phyloP scores from a whole-genome alignment of 805 yeast genomes.

The Myxozyma udenii region DNA sequence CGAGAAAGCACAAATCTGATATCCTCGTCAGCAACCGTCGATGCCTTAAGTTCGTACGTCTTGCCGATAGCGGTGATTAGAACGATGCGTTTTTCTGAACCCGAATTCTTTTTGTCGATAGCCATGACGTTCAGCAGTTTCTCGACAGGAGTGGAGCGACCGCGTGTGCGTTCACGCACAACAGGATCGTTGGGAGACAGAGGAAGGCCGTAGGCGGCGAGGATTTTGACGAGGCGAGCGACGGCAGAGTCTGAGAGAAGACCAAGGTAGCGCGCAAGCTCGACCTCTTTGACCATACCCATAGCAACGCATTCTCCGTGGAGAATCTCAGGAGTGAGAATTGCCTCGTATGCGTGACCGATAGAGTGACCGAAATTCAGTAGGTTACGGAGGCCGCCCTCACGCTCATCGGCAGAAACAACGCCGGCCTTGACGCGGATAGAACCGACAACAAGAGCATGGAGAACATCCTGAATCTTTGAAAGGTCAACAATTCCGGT shows the following conservation, averaged over 20 bases:
- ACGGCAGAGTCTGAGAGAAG: conserved; percentile 89
- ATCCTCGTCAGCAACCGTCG: conserved; percentile 75
- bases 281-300: conserved; percentile 94
- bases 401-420: conserved; percentile 90
- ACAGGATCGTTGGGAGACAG: conserved; percentile 68
- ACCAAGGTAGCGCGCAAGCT: conserved; percentile 87
- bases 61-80: conserved; percentile 79
- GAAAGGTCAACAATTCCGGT: conserved; percentile 59
- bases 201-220: conserved; percentile 84
- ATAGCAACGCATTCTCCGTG: conserved; percentile 99
- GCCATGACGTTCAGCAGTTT: conserved; percentile 78
- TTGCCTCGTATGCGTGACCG: conserved; percentile 98
- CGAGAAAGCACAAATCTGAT: conserved; percentile 79
- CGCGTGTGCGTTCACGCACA: conserved; percentile 64
- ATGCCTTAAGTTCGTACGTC: conserved; percentile 85
- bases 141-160: conserved; percentile 74
- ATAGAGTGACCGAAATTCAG: conserved; percentile 95
- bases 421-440: conserved; percentile 90
- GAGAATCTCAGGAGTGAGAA: conserved; percentile 89
- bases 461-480: conserved; percentile 68
- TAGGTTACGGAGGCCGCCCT: conserved; percentile 87
- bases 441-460: conserved; percentile 77
- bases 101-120: conserved; percentile 95
- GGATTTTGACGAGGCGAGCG: conserved; percentile 78
- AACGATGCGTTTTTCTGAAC: conserved; percentile 83